Percentiles rank a stretch among this genome's conserved stretches.
Evolutionary conservation across 169 alveolate genomes (phyloP).

Genomic region (Eimeria sp.): DNA sequence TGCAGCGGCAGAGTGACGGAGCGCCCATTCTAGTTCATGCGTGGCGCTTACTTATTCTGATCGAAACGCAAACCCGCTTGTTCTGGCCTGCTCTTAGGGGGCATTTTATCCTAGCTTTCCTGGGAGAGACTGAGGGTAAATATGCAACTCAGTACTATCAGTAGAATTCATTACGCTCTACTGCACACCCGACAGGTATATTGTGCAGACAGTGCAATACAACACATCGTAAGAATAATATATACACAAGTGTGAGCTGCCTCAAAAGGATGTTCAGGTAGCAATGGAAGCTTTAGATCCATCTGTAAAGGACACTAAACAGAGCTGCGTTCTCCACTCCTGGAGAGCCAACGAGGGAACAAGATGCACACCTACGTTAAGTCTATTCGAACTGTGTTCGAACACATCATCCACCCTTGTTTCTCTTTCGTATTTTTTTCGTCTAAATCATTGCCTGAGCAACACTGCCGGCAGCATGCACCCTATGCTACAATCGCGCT

Average conservation of each 20-base stretch:
- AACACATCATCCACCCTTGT: neutral
- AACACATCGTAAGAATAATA: neutral
- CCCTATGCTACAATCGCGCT: neutral
- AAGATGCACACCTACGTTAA: neutral
- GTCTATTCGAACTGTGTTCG: neutral
- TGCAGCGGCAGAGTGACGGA: constrained; percentile 47
- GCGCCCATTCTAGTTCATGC: neutral
- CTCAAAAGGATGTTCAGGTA: neutral
- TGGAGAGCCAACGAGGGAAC: neutral
- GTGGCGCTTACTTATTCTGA: neutral
- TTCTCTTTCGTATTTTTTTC: neutral
- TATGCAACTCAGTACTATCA: neutral
- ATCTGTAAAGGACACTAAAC: neutral
- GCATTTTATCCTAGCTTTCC: neutral
- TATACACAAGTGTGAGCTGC: neutral
- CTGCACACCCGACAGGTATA: neutral
- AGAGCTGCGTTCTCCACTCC: neutral
- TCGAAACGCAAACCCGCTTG: neutral
- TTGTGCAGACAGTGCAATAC: neutral
- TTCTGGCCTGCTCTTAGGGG: neutral
- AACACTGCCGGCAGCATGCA: neutral
- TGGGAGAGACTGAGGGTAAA: neutral
- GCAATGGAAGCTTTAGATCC: neutral
- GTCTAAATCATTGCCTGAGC: neutral
- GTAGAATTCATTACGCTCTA: neutral